Percentiles rank a stretch among this genome's conserved stretches.
phyloP scores from a whole-genome alignment of 306 rosid genomes.

The Dryas alaskensis region DNA sequence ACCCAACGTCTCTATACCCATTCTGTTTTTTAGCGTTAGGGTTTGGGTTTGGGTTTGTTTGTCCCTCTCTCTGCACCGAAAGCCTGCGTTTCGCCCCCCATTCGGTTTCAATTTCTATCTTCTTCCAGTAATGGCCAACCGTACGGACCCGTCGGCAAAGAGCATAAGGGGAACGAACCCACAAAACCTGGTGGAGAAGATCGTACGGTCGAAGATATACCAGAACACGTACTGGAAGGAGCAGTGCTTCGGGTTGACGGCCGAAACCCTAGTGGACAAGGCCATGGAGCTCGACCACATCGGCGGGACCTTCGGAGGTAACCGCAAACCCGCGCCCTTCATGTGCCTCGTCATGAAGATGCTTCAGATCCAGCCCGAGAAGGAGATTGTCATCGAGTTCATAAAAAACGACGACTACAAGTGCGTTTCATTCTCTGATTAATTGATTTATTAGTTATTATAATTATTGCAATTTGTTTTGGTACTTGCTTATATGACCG shows the following conservation, averaged over 20 bases:
- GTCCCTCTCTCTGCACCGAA: background rate
- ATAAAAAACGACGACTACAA: slow-evolving; percentile 93
- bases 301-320: slow-evolving; percentile 91
- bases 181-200: slow-evolving; percentile 92
- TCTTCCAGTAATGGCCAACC: slow-evolving; percentile 65
- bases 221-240: slow-evolving; percentile 96
- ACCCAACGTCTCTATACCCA: background rate
- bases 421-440: slow-evolving; percentile 22
- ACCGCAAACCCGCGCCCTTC: slow-evolving; percentile 90
- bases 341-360: slow-evolving; percentile 96
- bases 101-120: background rate
- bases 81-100: background rate
- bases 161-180: slow-evolving; percentile 95
- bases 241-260: slow-evolving; percentile 94
- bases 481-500: background rate
- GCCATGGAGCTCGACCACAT: slow-evolving; percentile 98
- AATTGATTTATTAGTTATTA: background rate
- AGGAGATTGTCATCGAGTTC: slow-evolving; percentile 94
- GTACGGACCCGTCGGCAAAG: slow-evolving; percentile 93
- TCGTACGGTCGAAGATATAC: slow-evolving; percentile 88
- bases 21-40: slow-evolving; percentile 3
- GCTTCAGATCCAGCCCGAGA: slow-evolving; percentile 99
- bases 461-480: background rate
- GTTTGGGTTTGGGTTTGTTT: background rate
- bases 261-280: slow-evolving; percentile 92